Evolutionary conservation across 2,329 filamentous ascomycete species (phyloP), one percentile per base, ranked within the genome.

Genomic region (Fusarium sp.): DNA sequence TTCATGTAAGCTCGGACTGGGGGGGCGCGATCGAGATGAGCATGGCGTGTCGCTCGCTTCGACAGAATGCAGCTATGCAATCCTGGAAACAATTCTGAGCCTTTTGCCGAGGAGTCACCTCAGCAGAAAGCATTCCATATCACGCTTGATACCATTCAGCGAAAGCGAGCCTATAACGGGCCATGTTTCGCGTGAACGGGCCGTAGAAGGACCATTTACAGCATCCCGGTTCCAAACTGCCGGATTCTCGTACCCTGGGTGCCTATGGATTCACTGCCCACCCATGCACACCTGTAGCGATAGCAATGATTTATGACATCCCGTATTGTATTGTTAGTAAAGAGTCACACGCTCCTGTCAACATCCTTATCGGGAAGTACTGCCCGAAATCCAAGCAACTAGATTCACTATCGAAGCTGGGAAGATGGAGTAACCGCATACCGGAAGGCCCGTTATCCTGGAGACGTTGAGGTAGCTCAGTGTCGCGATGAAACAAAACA

Each of bases 391-490:
- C 19, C 13, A 21, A 28, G 38, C 40, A 54, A 45, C 28, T 45
- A 56, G 17, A 56, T 40, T 33, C 28, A 34, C 9, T 17, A 38
- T 43, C 26, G 28, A 61, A 66, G 44, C 45, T 51, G 44, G 50
- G 33, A 26, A 17, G 33, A 28, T 17, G 43, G 31, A 38, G 49
- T 66, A 53, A 45, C 24, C 38, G 57, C 34, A 50, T 47, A 17
- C 46, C 58, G 67, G 67, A 56, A 60, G 52, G 52, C 49, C 63
- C 63, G 58, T 54, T 54, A 38, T 53, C 38, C 49, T 57, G 42
- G 51, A 39, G 33, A 40, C 26, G 34, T 36, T 42, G 54, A 53
- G 53, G 45, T 46, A 45, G 49, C 38, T 62, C 36, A 46, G 45
- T 51, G 24, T 56, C 31, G 42, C 50, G 39, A 45, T 64, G 53